These are phyloP conservation scores for Botrytis paeoniae DNA, from an alignment of 2,329 filamentous ascomycete genomes.

Conservation along the genomic window DNA sequence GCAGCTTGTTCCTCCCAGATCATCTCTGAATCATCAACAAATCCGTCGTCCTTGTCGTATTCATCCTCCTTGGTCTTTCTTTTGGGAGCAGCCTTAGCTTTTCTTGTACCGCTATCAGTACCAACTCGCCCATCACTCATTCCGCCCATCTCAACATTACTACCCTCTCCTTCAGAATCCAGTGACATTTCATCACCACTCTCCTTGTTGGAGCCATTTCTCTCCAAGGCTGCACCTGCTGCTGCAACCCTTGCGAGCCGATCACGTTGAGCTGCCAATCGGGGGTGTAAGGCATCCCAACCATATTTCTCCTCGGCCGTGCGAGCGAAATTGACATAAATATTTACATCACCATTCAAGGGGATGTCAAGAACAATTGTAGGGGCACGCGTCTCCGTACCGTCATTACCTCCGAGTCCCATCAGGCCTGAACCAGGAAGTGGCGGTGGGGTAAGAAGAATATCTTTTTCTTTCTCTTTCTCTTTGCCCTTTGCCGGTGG, in stretches of 20 bases:
- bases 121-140: constrained; percentile 57
- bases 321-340: constrained; percentile 92
- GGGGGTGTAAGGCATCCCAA: constrained; percentile 89
- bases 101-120: constrained; percentile 57
- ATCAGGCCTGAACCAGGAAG: constrained; percentile 62
- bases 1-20: constrained; percentile 95
- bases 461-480: constrained; percentile 25
- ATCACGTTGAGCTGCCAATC: constrained; percentile 83
- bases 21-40: constrained; percentile 90
- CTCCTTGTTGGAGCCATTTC: constrained; percentile 64
- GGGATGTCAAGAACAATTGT: constrained; percentile 84
- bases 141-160: constrained; percentile 85
- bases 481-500: constrained; percentile 51
- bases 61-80: constrained; percentile 78
- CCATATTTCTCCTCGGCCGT: constrained; percentile 92
- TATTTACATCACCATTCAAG: constrained; percentile 73
- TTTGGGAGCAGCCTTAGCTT: constrained; percentile 56
- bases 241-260: constrained; percentile 85
- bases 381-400: constrained; percentile 59
- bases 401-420: constrained; percentile 54
- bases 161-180: constrained; percentile 68
- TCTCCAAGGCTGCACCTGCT: constrained; percentile 80
- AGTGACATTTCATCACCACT: constrained; percentile 82
- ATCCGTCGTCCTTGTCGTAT: constrained; percentile 79
- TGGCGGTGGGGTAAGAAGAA: constrained; percentile 47